Evolutionary conservation across 2,329 filamentous ascomycete genomes (phyloP).

Genomic region (Xylaria digitata): DNA sequence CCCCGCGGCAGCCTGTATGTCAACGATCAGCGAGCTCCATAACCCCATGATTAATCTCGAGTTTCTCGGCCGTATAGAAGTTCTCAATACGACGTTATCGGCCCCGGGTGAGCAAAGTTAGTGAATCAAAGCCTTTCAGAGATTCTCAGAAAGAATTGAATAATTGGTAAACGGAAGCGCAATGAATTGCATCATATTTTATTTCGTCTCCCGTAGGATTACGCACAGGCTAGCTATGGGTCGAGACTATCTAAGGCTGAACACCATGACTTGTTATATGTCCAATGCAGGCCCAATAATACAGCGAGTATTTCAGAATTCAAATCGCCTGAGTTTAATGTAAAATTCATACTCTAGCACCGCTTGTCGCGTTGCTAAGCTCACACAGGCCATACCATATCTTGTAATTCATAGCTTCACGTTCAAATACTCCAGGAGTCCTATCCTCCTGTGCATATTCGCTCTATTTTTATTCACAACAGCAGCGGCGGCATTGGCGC

Average conservation of each 20-base stretch:
- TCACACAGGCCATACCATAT: background rate
- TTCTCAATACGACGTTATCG: constrained; percentile 24
- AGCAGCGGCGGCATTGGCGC: constrained; percentile 19
- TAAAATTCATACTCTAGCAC: background rate
- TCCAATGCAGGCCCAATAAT: too few relatives aligned
- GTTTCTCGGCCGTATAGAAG: constrained; percentile 43
- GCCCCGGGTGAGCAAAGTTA: background rate
- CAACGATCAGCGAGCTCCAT: constrained; percentile 50
- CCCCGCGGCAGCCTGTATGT: constrained; percentile 52
- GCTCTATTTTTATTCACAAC: constrained; percentile 27
- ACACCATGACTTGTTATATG: too few relatives aligned
- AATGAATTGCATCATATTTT: background rate
- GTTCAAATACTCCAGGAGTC: constrained; percentile 22
- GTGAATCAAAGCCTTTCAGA: background rate
- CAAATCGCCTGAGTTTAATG: too few relatives aligned
- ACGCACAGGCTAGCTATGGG: too few relatives aligned
- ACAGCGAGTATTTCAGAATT: too few relatives aligned
- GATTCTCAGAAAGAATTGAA: background rate
- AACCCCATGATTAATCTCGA: constrained; percentile 49
- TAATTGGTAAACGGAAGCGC: too few relatives aligned
- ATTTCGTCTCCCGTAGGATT: too few relatives aligned
- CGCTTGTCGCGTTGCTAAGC: too few relatives aligned
- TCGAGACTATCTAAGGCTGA: too few relatives aligned
- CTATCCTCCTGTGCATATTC: constrained; percentile 26
- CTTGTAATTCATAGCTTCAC: constrained; percentile 10